Conservation (phyloP, 2,329 filamentous ascomycete genomes). For the Sarocladiaceae sp. region DNA sequence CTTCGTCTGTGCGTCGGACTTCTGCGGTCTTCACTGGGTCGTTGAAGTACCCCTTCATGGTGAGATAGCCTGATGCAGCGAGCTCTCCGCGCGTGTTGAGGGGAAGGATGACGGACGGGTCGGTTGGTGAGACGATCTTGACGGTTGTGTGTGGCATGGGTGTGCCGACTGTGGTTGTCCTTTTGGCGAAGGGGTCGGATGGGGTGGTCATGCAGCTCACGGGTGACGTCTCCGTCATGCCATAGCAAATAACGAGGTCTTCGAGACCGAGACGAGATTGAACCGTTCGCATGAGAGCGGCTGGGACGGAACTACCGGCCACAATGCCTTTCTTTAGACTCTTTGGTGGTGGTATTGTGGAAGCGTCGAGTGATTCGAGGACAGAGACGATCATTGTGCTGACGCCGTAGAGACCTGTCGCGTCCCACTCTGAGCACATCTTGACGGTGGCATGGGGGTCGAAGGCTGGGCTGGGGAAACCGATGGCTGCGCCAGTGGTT, state of each 20-base stretch:
- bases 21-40: slow-evolving; percentile 66
- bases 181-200: slow-evolving; percentile 66
- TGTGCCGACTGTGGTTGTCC: slow-evolving; percentile 73
- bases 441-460: slow-evolving; percentile 68
- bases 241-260: slow-evolving; percentile 90
- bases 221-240: slow-evolving; percentile 87
- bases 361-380: slow-evolving; percentile 65
- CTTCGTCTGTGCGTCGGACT: slow-evolving; percentile 48
- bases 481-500: slow-evolving; percentile 71
- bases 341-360: slow-evolving; percentile 15
- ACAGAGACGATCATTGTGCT: slow-evolving; percentile 92
- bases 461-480: slow-evolving; percentile 86
- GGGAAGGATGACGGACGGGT: slow-evolving; percentile 56
- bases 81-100: slow-evolving; percentile 73
- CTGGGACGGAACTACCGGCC: slow-evolving; percentile 80
- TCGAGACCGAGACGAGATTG: slow-evolving; percentile 70
- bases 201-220: slow-evolving; percentile 80
- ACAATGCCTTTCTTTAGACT: slow-evolving; percentile 83
- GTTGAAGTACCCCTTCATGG: slow-evolving; percentile 91
- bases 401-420: slow-evolving; percentile 76
- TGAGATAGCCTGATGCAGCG: slow-evolving; percentile 75
- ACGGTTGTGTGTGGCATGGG: slow-evolving; percentile 74
- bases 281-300: slow-evolving; percentile 72
- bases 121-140: slow-evolving; percentile 69
- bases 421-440: slow-evolving; percentile 48